Evolutionary conservation across 805 yeast genomes (phyloP), one percentile per base, ranked within the genome.

Genomic region (Myxozyma mucilagina): DNA sequence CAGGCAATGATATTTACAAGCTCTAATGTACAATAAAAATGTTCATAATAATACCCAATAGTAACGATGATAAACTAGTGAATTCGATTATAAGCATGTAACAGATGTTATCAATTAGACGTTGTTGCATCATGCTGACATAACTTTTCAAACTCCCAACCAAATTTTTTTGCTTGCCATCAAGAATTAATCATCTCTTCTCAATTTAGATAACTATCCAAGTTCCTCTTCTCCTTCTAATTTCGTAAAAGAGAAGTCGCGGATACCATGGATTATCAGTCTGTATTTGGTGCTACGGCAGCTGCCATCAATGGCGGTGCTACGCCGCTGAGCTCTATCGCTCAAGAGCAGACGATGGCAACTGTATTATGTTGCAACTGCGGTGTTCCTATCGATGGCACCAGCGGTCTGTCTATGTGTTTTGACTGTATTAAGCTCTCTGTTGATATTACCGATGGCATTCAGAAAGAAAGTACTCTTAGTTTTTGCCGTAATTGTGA

Each of bases 401-500:
- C 97, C 29, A 66, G 67, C 18, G 68, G 66, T 39, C 78, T 92
- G 59, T 96, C 91, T 32, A 90, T 93, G 96, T 94, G 99, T 79
- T 87, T 89, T 80, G 98, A 94, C 76, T 94, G 99, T 84, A 89
- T 94, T 73, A 90, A 90, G 75, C 79, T 93, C 71, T 90, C 90
- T 1, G 94, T 90, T 61, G 97, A 93, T 74, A 90, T 94, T 69
- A 91, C 99, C 1, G 90, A 87, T 68, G 97, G 96, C 13, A 87
- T 88, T 57, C 97, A 97, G 55, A 84, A 97, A 75, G 98, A 94
- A 74, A 89, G 90, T 68, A 68, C 69, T 16, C 79, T 94, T 52
- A 89, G 96, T 34, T 94, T 92, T 73, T 94, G 99, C 78, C 83
- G 98, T 80, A 92, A 92, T 79, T 94, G 99, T 83, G 99, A 94